These are phyloP conservation scores for Mycena haematopus DNA, from an alignment of 768 basidiomycete species.

Conservation along the genomic window DNA sequence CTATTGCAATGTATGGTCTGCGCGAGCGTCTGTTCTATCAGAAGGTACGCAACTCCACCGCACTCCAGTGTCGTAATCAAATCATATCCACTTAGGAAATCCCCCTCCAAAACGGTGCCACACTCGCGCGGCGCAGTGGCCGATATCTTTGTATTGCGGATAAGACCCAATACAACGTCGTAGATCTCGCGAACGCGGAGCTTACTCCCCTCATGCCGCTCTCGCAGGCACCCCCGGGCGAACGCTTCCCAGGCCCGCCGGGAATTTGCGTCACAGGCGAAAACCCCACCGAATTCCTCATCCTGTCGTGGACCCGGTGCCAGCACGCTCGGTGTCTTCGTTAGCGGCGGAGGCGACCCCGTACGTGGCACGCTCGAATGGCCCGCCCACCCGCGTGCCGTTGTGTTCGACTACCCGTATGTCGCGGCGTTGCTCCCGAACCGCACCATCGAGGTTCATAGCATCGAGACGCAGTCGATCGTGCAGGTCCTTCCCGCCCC, in stretches of 20 bases:
- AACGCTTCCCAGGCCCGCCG: constrained; percentile 57
- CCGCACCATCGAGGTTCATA: constrained; percentile 82
- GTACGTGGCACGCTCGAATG: constrained; percentile 90
- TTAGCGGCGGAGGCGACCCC: constrained; percentile 85
- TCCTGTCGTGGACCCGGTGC: constrained; percentile 86
- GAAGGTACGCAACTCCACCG: constrained; percentile 49
- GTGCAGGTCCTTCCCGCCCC: constrained; percentile 71
- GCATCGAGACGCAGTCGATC: constrained; percentile 72
- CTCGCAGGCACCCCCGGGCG: constrained; percentile 63
- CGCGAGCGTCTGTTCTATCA: constrained; percentile 67
- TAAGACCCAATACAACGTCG: constrained; percentile 71
- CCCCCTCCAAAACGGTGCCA: constrained; percentile 64
- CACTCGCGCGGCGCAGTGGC: constrained; percentile 67
- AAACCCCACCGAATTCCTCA: constrained; percentile 72
- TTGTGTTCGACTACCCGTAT: constrained; percentile 85
- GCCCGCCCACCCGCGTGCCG: constrained; percentile 66
- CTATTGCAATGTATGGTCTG: constrained; percentile 68
- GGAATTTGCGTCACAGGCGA: constrained; percentile 77
- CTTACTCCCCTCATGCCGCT: constrained; percentile 79
- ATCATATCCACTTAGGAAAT: constrained; percentile 68
- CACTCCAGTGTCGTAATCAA: background rate
- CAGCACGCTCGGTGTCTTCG: constrained; percentile 84
- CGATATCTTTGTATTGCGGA: constrained; percentile 78
- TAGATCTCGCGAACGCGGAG: constrained; percentile 77
- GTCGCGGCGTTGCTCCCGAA: constrained; percentile 81